phyloP scores from a whole-genome alignment of 768 basidiomycete species.

The Zangia roseola region DNA sequence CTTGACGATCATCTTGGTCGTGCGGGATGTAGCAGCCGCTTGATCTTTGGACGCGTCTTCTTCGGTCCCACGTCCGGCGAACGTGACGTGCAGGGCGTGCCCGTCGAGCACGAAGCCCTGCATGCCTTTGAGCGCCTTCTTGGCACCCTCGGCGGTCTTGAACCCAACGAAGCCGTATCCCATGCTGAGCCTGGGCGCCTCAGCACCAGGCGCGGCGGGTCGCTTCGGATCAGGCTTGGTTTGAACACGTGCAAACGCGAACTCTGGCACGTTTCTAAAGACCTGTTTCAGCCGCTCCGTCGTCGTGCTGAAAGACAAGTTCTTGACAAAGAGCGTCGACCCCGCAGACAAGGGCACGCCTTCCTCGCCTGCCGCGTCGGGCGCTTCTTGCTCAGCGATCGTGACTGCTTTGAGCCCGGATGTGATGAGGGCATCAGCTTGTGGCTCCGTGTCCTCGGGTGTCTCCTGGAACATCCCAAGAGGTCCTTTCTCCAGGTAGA shows the following conservation, averaged over 20 bases:
- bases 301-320: slow-evolving; percentile 90
- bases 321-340: slow-evolving; percentile 92
- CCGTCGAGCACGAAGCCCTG: slow-evolving; percentile 86
- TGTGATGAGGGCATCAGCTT: slow-evolving; percentile 9
- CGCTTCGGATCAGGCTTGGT: slow-evolving; percentile 86
- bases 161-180: slow-evolving; percentile 98
- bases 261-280: slow-evolving; percentile 74
- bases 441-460: slow-evolving; percentile 26
- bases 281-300: slow-evolving; percentile 65
- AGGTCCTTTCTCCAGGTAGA: slow-evolving; percentile 94
- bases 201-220: slow-evolving; percentile 33
- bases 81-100: slow-evolving; percentile 78
- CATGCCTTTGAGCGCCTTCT: slow-evolving; percentile 71
- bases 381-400: slow-evolving; percentile 42
- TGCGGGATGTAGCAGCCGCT: slow-evolving; percentile 50
- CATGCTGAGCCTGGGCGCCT: slow-evolving; percentile 72
- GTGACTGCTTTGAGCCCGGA: slow-evolving; percentile 35
- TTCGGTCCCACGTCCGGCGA: slow-evolving; percentile 76
- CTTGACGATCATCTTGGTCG: slow-evolving; percentile 97
- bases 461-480: slow-evolving; percentile 70
- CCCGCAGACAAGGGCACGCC: slow-evolving; percentile 53
- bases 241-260: slow-evolving; percentile 86
- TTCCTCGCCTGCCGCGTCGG: slow-evolving; percentile 36
- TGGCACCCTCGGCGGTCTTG: slow-evolving; percentile 68
- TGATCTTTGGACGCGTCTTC: slow-evolving; percentile 49